Evolutionary conservation across 768 basidiomycete genomes (phyloP), one percentile per base, ranked within the genome.

Genomic region (Pisolithus albus): DNA sequence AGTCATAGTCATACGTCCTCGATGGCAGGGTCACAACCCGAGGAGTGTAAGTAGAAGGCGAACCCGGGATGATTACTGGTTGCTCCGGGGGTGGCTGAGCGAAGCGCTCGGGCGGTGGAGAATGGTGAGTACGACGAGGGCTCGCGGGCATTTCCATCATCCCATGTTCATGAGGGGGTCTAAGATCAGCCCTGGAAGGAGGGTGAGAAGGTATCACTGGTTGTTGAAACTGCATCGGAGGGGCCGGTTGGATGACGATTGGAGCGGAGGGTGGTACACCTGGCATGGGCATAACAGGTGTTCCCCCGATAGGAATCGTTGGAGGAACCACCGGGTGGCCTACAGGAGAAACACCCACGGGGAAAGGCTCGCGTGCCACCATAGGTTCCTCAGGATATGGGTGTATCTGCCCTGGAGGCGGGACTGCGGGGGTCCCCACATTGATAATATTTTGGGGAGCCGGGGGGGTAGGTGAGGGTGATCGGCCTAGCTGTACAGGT

Each of bases 31-130:
- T 52, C 5, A 50, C 24, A 18, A 55, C 45, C 32, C 49, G 59
- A 47, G 56, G 63, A 19, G 55, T 62, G 23, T 60, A 60, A 43
- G 63, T 61, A 40, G 62, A 56, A 39, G 61, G 71, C 15, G 64
- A 60, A 44, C 55, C 59, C 24, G 13, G 58, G 30, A 7, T 1
- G 16, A 47, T 5, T 11, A 36, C 18, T 11, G 32, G 32, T 1
- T 0, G 18, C 10, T 11, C 45, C 21, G 1, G 7, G 6, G 21
- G 32, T 36, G 46, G 46, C 18, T 16, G 43, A 45, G 28, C 16
- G 24, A 7, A 16, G 5, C 16, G 43, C 6, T 11, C 24, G 0
- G 58, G 46, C 23, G 13, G 34, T 34, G 66, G 65, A 48, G 62
- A 58, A 19, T 45, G 61, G 11, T 55, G 59, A n/a, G 36, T 62